phyloP scores from a whole-genome alignment of 805 yeast genomes.

The Ogataea nonfermentans region DNA sequence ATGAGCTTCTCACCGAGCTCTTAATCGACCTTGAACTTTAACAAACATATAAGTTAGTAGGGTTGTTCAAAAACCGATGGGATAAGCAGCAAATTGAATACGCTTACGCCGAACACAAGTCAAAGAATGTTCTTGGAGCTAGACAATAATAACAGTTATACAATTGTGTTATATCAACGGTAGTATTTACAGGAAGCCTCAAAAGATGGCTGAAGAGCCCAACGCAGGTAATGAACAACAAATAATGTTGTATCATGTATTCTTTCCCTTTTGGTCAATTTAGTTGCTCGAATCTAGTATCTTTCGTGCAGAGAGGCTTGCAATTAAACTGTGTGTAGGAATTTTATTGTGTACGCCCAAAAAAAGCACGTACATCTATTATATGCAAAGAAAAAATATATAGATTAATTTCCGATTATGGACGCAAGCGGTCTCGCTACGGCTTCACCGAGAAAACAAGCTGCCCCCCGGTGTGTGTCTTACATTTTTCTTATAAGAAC shows the following conservation, averaged over 20 bases:
- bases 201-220: background rate
- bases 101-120: too few relatives aligned
- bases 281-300: background rate
- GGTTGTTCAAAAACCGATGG: too few relatives aligned
- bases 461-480: background rate
- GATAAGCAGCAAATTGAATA: too few relatives aligned
- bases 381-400: background rate
- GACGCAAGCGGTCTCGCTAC: slow-evolving; percentile 1
- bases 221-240: background rate
- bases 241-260: background rate
- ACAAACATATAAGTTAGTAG: too few relatives aligned
- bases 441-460: background rate
- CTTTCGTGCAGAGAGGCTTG: slow-evolving; percentile 2
- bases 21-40: too few relatives aligned
- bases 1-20: too few relatives aligned
- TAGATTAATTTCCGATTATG: background rate
- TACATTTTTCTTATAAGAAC: too few relatives aligned
- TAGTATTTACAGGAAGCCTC: background rate
- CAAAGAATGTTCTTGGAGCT: too few relatives aligned
- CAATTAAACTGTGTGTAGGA: background rate
- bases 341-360: background rate
- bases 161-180: too few relatives aligned
- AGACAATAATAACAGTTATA: too few relatives aligned
- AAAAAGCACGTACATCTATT: background rate
- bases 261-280: background rate